Conservation (phyloP, 768 basidiomycete species). For the Boletus subparvulus region DNA sequence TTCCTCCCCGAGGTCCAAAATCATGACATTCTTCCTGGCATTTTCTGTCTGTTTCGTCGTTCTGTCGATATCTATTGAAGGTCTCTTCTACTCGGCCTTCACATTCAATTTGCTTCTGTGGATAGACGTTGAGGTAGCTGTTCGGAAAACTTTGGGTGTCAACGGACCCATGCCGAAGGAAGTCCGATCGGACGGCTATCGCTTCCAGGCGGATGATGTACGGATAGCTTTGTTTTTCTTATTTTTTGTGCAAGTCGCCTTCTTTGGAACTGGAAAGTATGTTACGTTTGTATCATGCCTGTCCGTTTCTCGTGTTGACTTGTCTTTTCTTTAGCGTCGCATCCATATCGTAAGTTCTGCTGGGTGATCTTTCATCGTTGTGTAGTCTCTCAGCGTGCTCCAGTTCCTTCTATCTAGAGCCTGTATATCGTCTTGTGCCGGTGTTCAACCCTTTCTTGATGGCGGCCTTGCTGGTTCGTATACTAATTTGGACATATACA, state of each 20-base stretch:
- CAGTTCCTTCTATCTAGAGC: conserved; percentile 83
- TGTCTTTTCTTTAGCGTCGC: conserved; percentile 52
- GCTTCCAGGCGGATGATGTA: conserved; percentile 60
- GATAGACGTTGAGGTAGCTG: conserved; percentile 58
- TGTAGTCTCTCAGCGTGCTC: neutral
- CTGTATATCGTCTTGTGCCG: conserved; percentile 84
- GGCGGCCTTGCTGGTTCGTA: conserved; percentile 63
- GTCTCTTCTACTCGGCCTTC: conserved; percentile 75
- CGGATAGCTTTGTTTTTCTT: conserved; percentile 79
- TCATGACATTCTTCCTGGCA: conserved; percentile 64
- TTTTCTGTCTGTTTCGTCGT: conserved; percentile 76
- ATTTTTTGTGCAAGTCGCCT: conserved; percentile 84
- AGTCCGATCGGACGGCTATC: conserved; percentile 27
- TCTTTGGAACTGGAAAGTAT: conserved; percentile 84
- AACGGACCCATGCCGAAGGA: conserved; percentile 4
- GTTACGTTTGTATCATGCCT: conserved; percentile 25
- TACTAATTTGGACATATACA: neutral
- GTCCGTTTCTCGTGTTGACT: neutral
- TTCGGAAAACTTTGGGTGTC: conserved; percentile 9
- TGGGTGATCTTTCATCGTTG: neutral
- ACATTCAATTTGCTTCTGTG: conserved; percentile 61
- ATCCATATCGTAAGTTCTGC: conserved; percentile 68
- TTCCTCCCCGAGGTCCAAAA: conserved; percentile 46
- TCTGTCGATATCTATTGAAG: conserved; percentile 80
- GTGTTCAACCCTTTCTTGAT: conserved; percentile 86